Evolutionary conservation across 352 stramenopile species (phyloP).

Genomic region (Globisporangium parvum): DNA sequence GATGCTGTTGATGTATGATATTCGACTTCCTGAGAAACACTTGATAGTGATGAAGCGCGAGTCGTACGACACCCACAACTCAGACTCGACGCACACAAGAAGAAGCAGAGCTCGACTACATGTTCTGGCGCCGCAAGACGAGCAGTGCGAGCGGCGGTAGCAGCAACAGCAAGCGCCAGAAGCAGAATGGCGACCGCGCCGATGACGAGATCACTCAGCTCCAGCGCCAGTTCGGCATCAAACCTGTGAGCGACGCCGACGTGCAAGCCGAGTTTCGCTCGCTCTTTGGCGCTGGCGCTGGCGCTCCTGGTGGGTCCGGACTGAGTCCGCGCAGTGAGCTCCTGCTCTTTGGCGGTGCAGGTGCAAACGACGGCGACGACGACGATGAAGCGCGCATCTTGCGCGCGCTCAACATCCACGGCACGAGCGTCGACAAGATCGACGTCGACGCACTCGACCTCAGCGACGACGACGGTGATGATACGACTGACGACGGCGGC

Average conservation of each 20-base stretch:
- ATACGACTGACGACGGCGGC: constrained; percentile 13
- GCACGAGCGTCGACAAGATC: constrained; percentile 13
- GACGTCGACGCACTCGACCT: constrained; percentile 22
- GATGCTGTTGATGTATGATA: too few relatives aligned
- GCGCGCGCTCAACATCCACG: constrained; percentile 33
- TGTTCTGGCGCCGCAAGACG: constrained; percentile 60
- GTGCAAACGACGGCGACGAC: constrained; percentile 37
- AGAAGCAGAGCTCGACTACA: constrained; percentile 5
- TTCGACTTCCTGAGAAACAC: too few relatives aligned
- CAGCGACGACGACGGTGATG: constrained; percentile 13
- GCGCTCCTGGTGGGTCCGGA: constrained; percentile 1
- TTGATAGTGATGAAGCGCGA: too few relatives aligned
- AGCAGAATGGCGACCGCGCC: not conserved
- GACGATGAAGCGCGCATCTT: constrained; percentile 66
- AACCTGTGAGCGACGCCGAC: constrained; percentile 56
- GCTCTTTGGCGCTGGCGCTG: constrained; percentile 29
- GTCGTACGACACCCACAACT: not conserved
- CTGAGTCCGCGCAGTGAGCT: constrained; percentile 46
- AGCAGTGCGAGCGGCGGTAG: constrained; percentile 12
- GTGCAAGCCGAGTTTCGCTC: constrained; percentile 58
- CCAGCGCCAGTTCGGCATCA: constrained; percentile 77
- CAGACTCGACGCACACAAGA: too few relatives aligned
- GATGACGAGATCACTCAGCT: constrained; percentile 50
- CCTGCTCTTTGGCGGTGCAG: constrained; percentile 28
- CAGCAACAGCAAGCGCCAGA: constrained; percentile 8